Base-by-base conservation (phyloP, 2,329 filamentous ascomycete species). In the Xylariales sp. region DNA sequence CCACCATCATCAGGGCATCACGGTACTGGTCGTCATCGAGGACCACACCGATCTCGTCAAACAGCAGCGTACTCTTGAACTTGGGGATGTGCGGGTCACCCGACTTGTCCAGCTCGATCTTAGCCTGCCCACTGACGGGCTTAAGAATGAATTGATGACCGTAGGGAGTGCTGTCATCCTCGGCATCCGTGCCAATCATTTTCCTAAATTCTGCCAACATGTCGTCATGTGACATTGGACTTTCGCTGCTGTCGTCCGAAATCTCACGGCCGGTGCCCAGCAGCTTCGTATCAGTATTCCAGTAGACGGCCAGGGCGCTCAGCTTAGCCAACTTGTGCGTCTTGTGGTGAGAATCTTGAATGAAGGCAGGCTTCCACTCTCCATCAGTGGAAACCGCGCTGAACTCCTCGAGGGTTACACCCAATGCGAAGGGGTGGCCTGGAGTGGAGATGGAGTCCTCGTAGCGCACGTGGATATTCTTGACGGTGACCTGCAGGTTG, bases 381-480 rank as follows among this genome's bases (percentile, higher is more conserved):
- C 85, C 84, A 60, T 98, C 88, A 5, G 93, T 98, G 61, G 90
- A 97, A 56, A 97, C 82, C 12, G 94, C 94, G 59, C 93, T 97
- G 67, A 99, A 90, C 62, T 97, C 91, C 56, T 95, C 86, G 40
- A 99, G 76, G 0, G 90, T 98, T 43, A 98, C 60, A 33, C 94
- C 93, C 5, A 95, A 76, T 5, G 93, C 88, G 53, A 98, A 98
- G 0, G 94, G 91, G 59, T 98, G 93, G 1, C 89, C 90, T 0
- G 91, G 90, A 8, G 90, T 87, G 15, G 93, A 94, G 53, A 98
- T 88, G 12, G 91, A 90, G 64, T 99, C 93, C 64, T 99, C 93
- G 63, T 98, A 99, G 52, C 93, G 87, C 47, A 98, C 79, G 61
- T 99, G 93, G 43, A 99, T 95, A 59, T 97, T 98, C 72, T 95